Evolutionary conservation across 768 basidiomycete genomes (phyloP), one percentile per base, ranked within the genome.

Genomic region (Amylocystis lapponica): DNA sequence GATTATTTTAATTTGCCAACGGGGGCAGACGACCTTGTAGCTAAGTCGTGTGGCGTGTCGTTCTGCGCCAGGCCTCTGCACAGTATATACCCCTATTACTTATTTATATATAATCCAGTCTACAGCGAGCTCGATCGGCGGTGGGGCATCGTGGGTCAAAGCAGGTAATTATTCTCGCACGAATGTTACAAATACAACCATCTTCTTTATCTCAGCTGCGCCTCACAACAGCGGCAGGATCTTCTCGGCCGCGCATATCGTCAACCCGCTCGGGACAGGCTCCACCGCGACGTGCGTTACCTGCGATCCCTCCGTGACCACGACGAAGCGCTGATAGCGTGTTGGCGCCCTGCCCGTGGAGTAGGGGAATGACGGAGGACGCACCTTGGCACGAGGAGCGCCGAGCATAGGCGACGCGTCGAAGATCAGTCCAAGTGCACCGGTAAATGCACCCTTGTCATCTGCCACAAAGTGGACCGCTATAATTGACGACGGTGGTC

Each of bases 291-390:
- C 54, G 47, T 78, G 76, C 45, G 74, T 73, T 51, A 92, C 75
- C 44, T 76, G 75, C 38, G 87, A 72, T 49, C 83, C 72, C 20
- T 92, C 79, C 45, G 85, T 56, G 50, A 87, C 64, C 35, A 87
- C 51, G 14, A 77, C 83, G 46, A 77, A 86, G 36, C 84, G 77
- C 44, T 83, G 43, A n/a, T 52, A 50, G 17, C 63, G 54, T 38
- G n/a, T 49, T 44, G 22, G 52, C 35, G 41, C 65, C 60, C 42
- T 16, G 3, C 29, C 23, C 11, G 19, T 27, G 22, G 36, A 21
- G 25, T 5, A 41, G 42, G 37, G 4, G 21, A 45, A 17, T 16
- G 13, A 17, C 16, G 26, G n/a, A 21, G 17, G 16, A 35, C 50
- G 5, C 26, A 66, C 57, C 67, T 68, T 83, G 13, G 86, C 72